Base-by-base conservation (phyloP, 495 filamentous ascomycete species). In the Pyrenula aspistea region DNA sequence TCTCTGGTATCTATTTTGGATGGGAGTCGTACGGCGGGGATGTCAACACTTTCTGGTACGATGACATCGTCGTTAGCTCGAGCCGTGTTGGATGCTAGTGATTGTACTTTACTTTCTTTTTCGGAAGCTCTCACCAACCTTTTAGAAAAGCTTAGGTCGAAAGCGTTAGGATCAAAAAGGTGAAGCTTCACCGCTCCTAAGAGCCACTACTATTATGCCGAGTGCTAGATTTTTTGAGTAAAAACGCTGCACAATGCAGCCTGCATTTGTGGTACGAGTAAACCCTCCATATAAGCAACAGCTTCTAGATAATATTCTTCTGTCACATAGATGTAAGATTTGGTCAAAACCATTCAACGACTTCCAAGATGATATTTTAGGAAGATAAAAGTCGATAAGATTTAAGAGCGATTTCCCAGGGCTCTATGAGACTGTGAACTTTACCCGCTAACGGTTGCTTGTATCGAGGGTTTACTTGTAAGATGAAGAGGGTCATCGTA, bases 21-120 rank as follows among this genome's bases (percentile, higher is more conserved):
- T 81, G 79, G 78, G 79, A 82, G 67, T 75, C 72, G 10, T 82
- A 82, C 60, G 75, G 78, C 24, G 77, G 77, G 0, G 78, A 80
- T 53, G 65, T 69, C 20, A 81, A 82, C 62, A 82, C 79, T 23
- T 77, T 82, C 64, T 80, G 76, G 76, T 81, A 78, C 56, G 79
- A 82, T 54, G 78, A 82, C 55, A 70, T 81, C 55, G 59, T 55
- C 12, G 57, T 82, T 42, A 65, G 64, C 61, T 70, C 71, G 54
- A 71, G 61, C 24, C 64, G 73, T 24, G 68, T 77, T 62, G 78
- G 78, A 55, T 81, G 78, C 66, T 42, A 42, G 31, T 42, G 31
- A 42, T 42, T 42, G 31, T 42, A 42, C 31, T 42, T 42, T 42
- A 42, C 31, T 42, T 42, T 42, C 31, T 42, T 4, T 8, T 42